Base-by-base conservation (phyloP, 2,329 filamentous ascomycete species). In the Fusarium sp. region DNA sequence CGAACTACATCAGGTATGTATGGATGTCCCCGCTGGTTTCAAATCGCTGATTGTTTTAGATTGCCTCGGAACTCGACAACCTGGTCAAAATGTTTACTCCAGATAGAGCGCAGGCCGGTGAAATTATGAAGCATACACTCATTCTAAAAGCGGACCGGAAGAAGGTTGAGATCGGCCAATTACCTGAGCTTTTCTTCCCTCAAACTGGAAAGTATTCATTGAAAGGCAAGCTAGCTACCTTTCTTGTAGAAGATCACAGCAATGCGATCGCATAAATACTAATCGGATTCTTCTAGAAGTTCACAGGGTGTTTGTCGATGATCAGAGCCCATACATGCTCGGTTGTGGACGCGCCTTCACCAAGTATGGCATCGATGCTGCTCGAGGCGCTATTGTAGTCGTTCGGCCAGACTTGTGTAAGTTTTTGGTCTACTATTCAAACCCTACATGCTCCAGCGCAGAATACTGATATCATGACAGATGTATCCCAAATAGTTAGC, bases 351-450 rank as follows among this genome's bases (percentile, higher is more conserved):
- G 49, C 1, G 57, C 61, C 0, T 73, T 66, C 3, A 5, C 39
- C 0, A 53, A 45, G 2, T 73, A 74, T 7, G 72, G 72, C 3
- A 47, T 74, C 6, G n/a, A 62, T 9, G 13, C 31, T 1, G 33
- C 28, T 4, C 34, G 19, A 6, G 72, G 72, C 2, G 65, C 52
- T 2, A 51, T 73, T 10, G 15, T 65, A 1, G 34, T 74, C 11
- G 47, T 74, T 26, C 44, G 72, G 3, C 72, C 72, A 1, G 72
- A 74, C 13, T 26, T 65, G 14, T 73, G 72, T 74, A 36, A 61
- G 70, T 54, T 3, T 6, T 6, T 4, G 1, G 1, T 19, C 3
- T 5, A 6, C 2, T 7, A 2, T 9, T 3, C 3, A 19, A 3
- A 14, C 7, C 6, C n/a, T 13, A 3, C 6, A 11, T 15, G 22